Evolutionary conservation across 2,329 filamentous ascomycete genomes (phyloP), one percentile per base, ranked within the genome.

Genomic region (Arthrobotrys sphaeroides): DNA sequence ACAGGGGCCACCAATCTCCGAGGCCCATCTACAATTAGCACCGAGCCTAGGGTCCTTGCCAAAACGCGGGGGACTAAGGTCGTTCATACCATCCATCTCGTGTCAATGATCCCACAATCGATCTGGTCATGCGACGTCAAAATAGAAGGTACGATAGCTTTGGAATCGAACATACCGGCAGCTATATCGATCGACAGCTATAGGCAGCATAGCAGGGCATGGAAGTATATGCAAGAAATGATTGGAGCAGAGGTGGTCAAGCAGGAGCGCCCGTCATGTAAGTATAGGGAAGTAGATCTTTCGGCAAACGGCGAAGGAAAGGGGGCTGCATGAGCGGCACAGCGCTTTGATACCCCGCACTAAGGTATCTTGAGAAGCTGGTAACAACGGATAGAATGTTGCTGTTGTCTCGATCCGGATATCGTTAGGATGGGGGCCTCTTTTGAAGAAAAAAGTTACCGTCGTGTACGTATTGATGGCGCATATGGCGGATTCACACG

Each of bases 101-200:
- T 24, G 31, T 55, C 31, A 55, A 36, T 36, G 38, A 38, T 47
- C 57, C 47, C 47, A 72, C 36, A 55, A 55, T 55, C 51, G 67
- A 55, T 38, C 45, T 57, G 28, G 67, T 70, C 66, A 70, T 61
- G 36, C 55, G 43, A 55, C 55, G 43, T 24, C 26, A 62, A 61
- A 60, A 42, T 16, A 20, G 55, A 66, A 62, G 40, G 59, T 36
- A 49, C 7, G 12, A 31, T 45, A 60, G 55, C 20, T 55, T n/a
- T 28, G 36, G 28, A 22, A 22, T 28, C 9, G 36, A 43, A 43
- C 13, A 20, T 43, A 20, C 22, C 38, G 22, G 40, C 22, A 49
- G 13, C 16, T 45, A 16, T 36, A 47, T 33, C 38, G 59, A 62
- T 62, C 55, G 36, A 22, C 42, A 18, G 24, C 16, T 49, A 62